Evolutionary conservation across 2,329 filamentous ascomycete genomes (phyloP), one percentile per base, ranked within the genome.

Genomic region (Pseudogymnoascus sp.): DNA sequence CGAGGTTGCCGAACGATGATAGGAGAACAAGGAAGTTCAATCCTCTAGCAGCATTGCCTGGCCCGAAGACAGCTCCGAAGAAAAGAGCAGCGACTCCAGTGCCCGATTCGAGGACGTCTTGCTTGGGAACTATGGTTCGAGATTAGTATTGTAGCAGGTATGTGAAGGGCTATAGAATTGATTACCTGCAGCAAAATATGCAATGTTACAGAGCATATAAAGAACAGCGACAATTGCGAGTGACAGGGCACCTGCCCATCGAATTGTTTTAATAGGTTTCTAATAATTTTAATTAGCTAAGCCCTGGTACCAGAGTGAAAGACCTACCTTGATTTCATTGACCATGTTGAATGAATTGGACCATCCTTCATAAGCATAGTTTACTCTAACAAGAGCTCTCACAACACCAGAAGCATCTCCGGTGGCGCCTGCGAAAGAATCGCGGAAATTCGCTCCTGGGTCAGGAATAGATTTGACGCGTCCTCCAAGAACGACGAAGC

Each of bases 401-500:
- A 84, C 81, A n/a, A 86, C 73, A 26, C 81, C 80, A 4, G 74
- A 75, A 1, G 73, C 77, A 0, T 75, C 75, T 31, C 46, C 46
- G 0, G 77, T 72, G 1, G 73, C 79, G 1, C 82, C 82, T 14
- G 76, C 75, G 63, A 86, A 87, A 0, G 84, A 72, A 66, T 85
- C 74, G 6, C 73, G 73, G 70, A 86, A 88, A 68, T 87, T 86
- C 19, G 73, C 72, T 2, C 72, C 72, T 0, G 84, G 84, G 63
- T 86, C 75, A 56, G 46, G 46, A 19, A 56, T 56, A 56, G 46
- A 56, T 4, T 74, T 64, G 2, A 87, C 76, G 16, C 73, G 72
- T 4, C 84, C 84, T 6, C 83, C 84, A 0, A 89, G 78, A 3
- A 88, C 82, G 2, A 88, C 85, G 1, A 88, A 75, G 0, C 86